These are phyloP conservation scores for Furcasterigmium sp. DNA, from an alignment of 2,329 filamentous ascomycete species.

Conservation along the genomic window DNA sequence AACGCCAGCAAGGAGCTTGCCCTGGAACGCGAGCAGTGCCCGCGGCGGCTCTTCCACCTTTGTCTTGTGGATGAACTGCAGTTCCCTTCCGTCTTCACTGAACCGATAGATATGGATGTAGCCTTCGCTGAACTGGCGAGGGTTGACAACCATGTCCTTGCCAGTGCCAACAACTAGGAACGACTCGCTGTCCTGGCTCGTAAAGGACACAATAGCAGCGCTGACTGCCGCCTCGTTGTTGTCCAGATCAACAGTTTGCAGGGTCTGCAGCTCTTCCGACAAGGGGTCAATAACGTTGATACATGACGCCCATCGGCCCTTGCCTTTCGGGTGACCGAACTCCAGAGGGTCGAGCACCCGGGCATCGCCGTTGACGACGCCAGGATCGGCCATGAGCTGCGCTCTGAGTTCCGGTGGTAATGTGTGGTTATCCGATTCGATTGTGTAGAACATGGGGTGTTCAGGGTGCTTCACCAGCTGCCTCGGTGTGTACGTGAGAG, in stretches of 20 bases:
- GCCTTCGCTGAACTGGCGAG: conserved; percentile 69
- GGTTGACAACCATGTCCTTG: conserved; percentile 79
- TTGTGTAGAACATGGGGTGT: conserved; percentile 85
- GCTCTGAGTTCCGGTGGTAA: conserved; percentile 72
- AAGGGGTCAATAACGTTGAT: conserved; percentile 88
- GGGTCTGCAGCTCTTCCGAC: conserved; percentile 60
- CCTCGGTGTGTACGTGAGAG: conserved; percentile 84
- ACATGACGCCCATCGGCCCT: conserved; percentile 90
- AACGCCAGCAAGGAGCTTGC: conserved; percentile 79
- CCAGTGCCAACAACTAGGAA: conserved; percentile 94
- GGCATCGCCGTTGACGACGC: conserved; percentile 67
- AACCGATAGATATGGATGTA: conserved; percentile 93
- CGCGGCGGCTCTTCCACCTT: conserved; percentile 84
- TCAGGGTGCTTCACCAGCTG: conserved; percentile 85
- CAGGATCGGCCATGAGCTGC: conserved; percentile 69
- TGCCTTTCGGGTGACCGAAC: conserved; percentile 82
- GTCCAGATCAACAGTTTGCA: conserved; percentile 75
- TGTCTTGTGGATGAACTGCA: conserved; percentile 96
- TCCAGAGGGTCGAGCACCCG: conserved; percentile 68
- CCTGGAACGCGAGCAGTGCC: conserved; percentile 90
- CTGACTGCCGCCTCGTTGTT: conserved; percentile 92
- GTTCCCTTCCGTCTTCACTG: conserved; percentile 75
- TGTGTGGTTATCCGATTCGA: conserved; percentile 90
- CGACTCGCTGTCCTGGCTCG: conserved; percentile 80
- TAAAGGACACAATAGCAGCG: conserved; percentile 76